These are phyloP conservation scores for Lactarius sanguifluus DNA, from an alignment of 768 basidiomycete genomes.

Conservation along the genomic window DNA sequence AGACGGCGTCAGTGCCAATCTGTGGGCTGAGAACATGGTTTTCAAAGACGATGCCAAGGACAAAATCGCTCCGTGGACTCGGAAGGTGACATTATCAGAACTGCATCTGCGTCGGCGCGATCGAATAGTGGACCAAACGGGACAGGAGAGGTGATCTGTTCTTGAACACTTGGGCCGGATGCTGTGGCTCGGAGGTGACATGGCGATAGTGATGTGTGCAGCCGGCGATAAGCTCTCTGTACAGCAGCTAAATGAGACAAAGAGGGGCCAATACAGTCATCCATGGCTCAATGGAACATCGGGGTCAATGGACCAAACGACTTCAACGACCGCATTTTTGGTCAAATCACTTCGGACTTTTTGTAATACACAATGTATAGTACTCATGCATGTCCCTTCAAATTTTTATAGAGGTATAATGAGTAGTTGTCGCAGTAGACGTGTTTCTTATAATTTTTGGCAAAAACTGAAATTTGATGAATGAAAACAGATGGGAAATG, in stretches of 20 bases:
- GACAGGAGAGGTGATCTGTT: neutral
- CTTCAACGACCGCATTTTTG: too few species aligned
- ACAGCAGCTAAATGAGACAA: neutral
- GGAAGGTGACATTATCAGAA: conserved; percentile 12
- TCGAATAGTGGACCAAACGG: neutral
- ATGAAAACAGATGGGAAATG: too few species aligned
- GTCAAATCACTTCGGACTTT: too few species aligned
- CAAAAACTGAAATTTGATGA: too few species aligned
- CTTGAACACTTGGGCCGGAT: neutral
- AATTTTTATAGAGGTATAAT: too few species aligned
- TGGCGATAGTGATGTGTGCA: neutral
- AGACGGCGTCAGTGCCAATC: neutral
- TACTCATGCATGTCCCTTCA: too few species aligned
- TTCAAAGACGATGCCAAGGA: conserved; percentile 14
- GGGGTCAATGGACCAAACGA: too few species aligned
- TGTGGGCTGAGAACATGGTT: neutral
- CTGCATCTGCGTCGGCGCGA: neutral
- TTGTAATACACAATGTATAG: too few species aligned
- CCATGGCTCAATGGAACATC: too few species aligned
- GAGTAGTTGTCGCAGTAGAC: too few species aligned
- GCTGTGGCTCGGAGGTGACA: neutral
- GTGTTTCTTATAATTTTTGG: too few species aligned
- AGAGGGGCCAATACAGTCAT: neutral
- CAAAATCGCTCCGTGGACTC: conserved; percentile 7
- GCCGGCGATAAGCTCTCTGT: too few species aligned